phyloP scores from a whole-genome alignment of 2,329 filamentous ascomycete species.

The Scorias spongiosa region DNA sequence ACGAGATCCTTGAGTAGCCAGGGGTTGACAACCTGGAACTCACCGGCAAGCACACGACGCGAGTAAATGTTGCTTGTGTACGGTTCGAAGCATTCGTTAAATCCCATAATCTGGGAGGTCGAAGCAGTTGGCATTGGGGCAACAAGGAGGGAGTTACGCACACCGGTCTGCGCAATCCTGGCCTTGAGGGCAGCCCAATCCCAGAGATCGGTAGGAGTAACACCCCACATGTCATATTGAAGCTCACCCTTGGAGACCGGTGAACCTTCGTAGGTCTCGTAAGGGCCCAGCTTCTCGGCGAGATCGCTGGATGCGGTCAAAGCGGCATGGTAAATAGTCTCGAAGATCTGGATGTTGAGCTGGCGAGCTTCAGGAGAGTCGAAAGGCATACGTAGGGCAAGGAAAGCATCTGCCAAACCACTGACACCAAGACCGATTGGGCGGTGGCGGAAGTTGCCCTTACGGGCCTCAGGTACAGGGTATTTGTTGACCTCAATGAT shows the following conservation, averaged over 20 bases:
- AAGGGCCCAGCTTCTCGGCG: slow-evolving; percentile 68
- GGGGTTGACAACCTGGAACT: slow-evolving; percentile 99
- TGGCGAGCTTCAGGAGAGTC: slow-evolving; percentile 88
- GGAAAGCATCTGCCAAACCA: slow-evolving; percentile 94
- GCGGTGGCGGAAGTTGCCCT: slow-evolving; percentile 94
- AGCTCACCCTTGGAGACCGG: slow-evolving; percentile 90
- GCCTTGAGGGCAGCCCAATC: slow-evolving; percentile 84
- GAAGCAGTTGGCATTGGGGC: slow-evolving; percentile 97
- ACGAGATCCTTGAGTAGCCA: slow-evolving; percentile 97
- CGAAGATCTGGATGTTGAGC: slow-evolving; percentile 96
- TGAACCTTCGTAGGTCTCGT: slow-evolving; percentile 82
- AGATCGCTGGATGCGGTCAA: slow-evolving; percentile 79
- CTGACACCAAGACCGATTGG: slow-evolving; percentile 95
- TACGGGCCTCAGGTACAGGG: slow-evolving; percentile 82
- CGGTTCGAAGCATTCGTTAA: slow-evolving; percentile 99
- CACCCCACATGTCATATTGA: slow-evolving; percentile 97
- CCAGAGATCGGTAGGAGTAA: slow-evolving; percentile 87
- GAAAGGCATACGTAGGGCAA: slow-evolving; percentile 90
- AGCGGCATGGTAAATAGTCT: slow-evolving; percentile 96
- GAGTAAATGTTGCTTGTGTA: slow-evolving; percentile 99
- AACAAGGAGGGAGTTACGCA: slow-evolving; percentile 88
- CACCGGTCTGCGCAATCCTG: slow-evolving; percentile 80
- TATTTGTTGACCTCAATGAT: slow-evolving; percentile 99
- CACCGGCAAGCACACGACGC: slow-evolving; percentile 88
- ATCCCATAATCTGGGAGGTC: slow-evolving; percentile 93